phyloP scores from a whole-genome alignment of 192 early-diverging fungal species.

The Funneliformis mosseae region DNA sequence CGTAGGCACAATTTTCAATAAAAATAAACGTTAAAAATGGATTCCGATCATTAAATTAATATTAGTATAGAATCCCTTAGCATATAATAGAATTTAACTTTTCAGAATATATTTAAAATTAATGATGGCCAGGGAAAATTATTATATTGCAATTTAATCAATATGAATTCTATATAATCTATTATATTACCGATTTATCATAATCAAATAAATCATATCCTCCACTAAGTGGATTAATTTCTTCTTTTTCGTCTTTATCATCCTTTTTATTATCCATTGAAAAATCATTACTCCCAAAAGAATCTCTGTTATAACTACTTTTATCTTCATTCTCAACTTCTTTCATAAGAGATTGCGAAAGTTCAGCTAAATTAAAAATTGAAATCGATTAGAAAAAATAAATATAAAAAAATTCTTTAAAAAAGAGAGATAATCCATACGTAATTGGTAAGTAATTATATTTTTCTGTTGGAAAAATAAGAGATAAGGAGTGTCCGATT shows the following conservation, averaged over 20 bases:
- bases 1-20: neutral
- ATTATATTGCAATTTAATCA: neutral
- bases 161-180: neutral
- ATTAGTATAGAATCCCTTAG: too few species aligned
- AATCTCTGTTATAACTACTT: too few species aligned
- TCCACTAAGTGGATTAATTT: neutral
- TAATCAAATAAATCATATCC: neutral
- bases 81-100: too few species aligned
- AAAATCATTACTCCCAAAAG: neutral
- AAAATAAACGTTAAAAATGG: too few species aligned
- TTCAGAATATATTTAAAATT: neutral
- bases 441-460: neutral
- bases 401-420: neutral
- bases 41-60: too few species aligned
- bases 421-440: neutral
- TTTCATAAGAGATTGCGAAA: neutral
- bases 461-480: slow-evolving; percentile 42
- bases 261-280: neutral
- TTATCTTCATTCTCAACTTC: neutral
- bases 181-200: neutral
- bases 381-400: too few species aligned
- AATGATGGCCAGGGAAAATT: neutral
- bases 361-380: neutral
- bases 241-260: neutral
- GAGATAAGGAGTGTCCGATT: slow-evolving; percentile 50